phyloP scores from a whole-genome alignment of 805 yeast genomes.

The Candida sphagnicola region DNA sequence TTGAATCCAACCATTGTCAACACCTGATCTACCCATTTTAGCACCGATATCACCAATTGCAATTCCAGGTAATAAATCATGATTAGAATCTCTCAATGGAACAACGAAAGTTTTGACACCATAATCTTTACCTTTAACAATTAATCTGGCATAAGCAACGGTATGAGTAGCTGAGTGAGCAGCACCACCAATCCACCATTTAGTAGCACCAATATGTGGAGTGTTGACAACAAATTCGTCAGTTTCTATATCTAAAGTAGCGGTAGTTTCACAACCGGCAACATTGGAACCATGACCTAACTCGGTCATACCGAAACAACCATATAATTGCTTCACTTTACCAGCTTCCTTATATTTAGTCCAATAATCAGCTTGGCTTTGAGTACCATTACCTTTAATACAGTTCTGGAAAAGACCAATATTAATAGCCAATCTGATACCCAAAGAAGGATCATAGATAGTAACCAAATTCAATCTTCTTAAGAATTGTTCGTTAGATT shows the following conservation, averaged over 20 bases:
- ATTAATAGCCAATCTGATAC: slow-evolving; percentile 85
- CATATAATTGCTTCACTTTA: slow-evolving; percentile 52
- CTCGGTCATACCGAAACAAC: slow-evolving; percentile 65
- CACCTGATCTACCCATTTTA: slow-evolving; percentile 48
- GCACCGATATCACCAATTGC: slow-evolving; percentile 45
- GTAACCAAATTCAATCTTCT: slow-evolving; percentile 57
- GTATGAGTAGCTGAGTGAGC: slow-evolving; percentile 45
- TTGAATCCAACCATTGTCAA: slow-evolving; percentile 49
- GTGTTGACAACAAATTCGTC: slow-evolving; percentile 44
- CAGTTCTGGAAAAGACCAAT: slow-evolving; percentile 80
- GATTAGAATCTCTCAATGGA: slow-evolving; percentile 42
- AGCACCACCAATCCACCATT: slow-evolving; percentile 51
- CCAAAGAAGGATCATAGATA: slow-evolving; percentile 72
- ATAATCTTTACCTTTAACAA: slow-evolving; percentile 41
- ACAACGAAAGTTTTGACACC: slow-evolving; percentile 46
- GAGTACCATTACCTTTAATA: slow-evolving; percentile 83
- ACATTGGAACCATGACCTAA: slow-evolving; percentile 64
- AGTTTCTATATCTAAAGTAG: slow-evolving; percentile 37
- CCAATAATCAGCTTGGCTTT: slow-evolving; percentile 83
- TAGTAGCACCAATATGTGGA: slow-evolving; percentile 46
- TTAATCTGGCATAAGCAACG: slow-evolving; percentile 38
- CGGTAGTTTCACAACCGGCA: slow-evolving; percentile 53
- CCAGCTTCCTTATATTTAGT: slow-evolving; percentile 63
- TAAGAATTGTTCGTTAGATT: slow-evolving; percentile 44
- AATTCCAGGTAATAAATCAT: slow-evolving; percentile 41